phyloP scores from a whole-genome alignment of 495 filamentous ascomycete species.

The Neurospora tetrasperma region DNA sequence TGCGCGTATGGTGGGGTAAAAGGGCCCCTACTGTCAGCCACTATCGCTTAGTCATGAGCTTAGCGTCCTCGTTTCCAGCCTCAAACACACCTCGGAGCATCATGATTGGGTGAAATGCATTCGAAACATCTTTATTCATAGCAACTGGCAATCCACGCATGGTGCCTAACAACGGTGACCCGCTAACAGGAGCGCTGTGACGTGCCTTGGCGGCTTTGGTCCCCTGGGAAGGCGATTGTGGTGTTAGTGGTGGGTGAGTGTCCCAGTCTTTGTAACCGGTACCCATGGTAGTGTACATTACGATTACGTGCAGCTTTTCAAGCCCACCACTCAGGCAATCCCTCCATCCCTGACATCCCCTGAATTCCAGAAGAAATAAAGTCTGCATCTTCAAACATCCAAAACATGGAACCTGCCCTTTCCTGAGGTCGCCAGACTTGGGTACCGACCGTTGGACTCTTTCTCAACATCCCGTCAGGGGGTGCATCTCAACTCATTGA shows the following conservation, averaged over 20 bases:
- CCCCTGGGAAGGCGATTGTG: conserved; percentile 3
- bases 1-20: not conserved
- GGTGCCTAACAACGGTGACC: not conserved
- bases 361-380: not conserved
- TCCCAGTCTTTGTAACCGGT: not conserved
- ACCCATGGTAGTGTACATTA: not conserved
- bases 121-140: conserved; percentile 8
- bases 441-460: not conserved
- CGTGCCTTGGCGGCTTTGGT: conserved; percentile 7
- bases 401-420: no score
- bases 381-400: no score
- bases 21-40: not conserved
- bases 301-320: not conserved
- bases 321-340: not conserved
- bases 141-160: not conserved
- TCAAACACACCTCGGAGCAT: not conserved
- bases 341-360: not conserved
- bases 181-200: conserved; percentile 8
- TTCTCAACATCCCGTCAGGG: not conserved
- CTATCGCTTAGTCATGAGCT: not conserved
- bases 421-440: not conserved
- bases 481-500: not conserved
- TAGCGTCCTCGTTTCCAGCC: not conserved
- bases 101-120: conserved; percentile 4
- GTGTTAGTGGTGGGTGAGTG: not conserved